These are phyloP conservation scores for Phytophthora litchii DNA, from an alignment of 352 stramenopile genomes.

Conservation along the genomic window DNA sequence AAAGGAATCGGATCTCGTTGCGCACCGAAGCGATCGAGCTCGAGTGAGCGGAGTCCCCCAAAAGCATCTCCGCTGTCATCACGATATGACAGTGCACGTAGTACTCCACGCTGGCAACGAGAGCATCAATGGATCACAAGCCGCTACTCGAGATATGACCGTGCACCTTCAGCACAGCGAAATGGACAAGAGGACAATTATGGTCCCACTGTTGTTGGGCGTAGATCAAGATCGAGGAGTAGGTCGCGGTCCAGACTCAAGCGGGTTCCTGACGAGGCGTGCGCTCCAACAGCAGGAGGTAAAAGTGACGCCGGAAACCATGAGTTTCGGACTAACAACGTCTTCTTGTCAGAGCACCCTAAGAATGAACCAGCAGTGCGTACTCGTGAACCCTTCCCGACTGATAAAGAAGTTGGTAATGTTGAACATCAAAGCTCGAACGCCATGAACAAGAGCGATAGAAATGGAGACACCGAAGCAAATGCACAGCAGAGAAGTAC, in stretches of 20 bases:
- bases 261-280: not conserved
- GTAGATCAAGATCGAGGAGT: constrained; percentile 14
- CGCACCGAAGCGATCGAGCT: constrained; percentile 29
- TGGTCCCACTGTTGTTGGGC: not conserved
- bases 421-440: not conserved
- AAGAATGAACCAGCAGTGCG: not conserved
- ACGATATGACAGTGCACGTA: constrained; percentile 5
- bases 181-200: not conserved
- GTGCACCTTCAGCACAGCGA: constrained; percentile 2
- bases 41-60: constrained; percentile 31
- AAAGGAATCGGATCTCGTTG: not conserved
- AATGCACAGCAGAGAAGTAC: not conserved
- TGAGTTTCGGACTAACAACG: not conserved
- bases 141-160: constrained; percentile 15
- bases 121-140: constrained; percentile 6
- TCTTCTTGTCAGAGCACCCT: not conserved
- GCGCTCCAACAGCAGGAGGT: not conserved
- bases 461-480: not conserved
- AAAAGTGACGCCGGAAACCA: not conserved
- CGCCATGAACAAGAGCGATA: not conserved
- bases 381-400: not conserved
- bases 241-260: constrained; percentile 15
- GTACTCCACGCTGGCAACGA: constrained; percentile 13
- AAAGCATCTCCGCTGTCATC: constrained; percentile 16
- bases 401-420: not conserved